phyloP scores from a whole-genome alignment of 768 basidiomycete species.

The Dioszegia hungarica region DNA sequence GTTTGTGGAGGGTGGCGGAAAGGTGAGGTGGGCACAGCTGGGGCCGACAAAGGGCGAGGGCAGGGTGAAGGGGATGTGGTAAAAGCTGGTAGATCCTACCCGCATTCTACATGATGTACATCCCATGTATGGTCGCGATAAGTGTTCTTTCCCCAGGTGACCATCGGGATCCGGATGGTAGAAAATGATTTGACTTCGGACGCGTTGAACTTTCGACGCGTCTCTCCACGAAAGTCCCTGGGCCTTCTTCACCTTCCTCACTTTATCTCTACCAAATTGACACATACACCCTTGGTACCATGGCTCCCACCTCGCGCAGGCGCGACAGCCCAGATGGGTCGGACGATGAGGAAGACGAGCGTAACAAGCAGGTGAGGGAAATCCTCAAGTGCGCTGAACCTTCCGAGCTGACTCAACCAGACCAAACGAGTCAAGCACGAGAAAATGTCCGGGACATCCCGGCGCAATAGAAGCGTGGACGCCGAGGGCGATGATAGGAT shows the following conservation, averaged over 20 bases:
- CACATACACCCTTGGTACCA: no score
- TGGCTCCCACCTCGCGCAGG: background rate
- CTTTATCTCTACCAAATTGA: no score
- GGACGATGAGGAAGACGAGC: background rate
- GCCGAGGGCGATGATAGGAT: background rate
- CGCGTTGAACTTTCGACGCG: no score
- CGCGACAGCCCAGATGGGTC: background rate
- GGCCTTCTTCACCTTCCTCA: no score
- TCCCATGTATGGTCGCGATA: no score
- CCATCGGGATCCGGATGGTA: no score
- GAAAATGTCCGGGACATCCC: background rate
- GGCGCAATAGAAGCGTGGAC: background rate
- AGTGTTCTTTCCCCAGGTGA: no score
- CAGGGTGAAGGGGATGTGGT: conserved; percentile 45
- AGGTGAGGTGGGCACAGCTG: conserved; percentile 28
- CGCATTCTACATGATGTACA: no score
- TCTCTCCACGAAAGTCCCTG: no score
- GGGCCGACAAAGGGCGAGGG: conserved; percentile 28
- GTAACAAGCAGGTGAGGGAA: background rate
- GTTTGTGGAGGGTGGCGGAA: conserved; percentile 21
- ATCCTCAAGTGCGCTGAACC: background rate
- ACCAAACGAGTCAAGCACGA: conserved; percentile 5
- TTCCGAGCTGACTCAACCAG: no score
- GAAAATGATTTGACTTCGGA: no score
- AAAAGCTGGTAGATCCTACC: no score